phyloP scores from a whole-genome alignment of 495 filamentous ascomycete genomes.

The Letharia columbiana region DNA sequence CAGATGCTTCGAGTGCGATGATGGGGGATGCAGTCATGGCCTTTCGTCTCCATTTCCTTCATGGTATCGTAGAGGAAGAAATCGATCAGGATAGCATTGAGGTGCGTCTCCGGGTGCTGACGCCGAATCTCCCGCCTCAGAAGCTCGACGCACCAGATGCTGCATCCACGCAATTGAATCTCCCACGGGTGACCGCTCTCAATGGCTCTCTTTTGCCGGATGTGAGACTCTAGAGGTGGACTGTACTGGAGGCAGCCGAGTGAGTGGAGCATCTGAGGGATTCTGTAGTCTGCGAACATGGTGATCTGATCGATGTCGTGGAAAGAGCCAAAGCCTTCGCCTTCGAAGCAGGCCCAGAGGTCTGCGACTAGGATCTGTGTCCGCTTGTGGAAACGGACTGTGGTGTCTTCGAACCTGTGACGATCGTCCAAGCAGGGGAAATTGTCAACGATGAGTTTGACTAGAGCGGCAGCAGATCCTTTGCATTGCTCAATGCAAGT shows the following conservation, averaged over 20 bases:
- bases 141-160: slow-evolving; percentile 90
- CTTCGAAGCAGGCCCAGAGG: slow-evolving; percentile 88
- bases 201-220: slow-evolving; percentile 53
- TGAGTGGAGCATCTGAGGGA: slow-evolving; percentile 85
- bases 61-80: slow-evolving; percentile 94
- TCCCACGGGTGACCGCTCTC: slow-evolving; percentile 72
- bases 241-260: slow-evolving; percentile 78
- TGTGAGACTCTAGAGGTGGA: slow-evolving; percentile 62
- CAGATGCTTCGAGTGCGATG: slow-evolving; percentile 92
- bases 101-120: slow-evolving; percentile 54
- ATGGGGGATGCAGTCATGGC: slow-evolving; percentile 63
- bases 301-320: slow-evolving; percentile 88
- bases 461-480: slow-evolving; percentile 70
- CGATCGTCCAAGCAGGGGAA: slow-evolving; percentile 86
- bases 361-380: slow-evolving; percentile 95
- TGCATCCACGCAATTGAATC: slow-evolving; percentile 77
- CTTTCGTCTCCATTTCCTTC: slow-evolving; percentile 63
- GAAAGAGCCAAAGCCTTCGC: slow-evolving; percentile 71
- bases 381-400: slow-evolving; percentile 78
- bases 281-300: slow-evolving; percentile 97
- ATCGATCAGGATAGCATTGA: slow-evolving; percentile 92
- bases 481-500: slow-evolving; percentile 69
- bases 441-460: slow-evolving; percentile 69
- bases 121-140: slow-evolving; percentile 73
- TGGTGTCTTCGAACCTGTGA: slow-evolving; percentile 58